phyloP scores from a whole-genome alignment of 2,329 filamentous ascomycete genomes.

The Cladosporium phlei region DNA sequence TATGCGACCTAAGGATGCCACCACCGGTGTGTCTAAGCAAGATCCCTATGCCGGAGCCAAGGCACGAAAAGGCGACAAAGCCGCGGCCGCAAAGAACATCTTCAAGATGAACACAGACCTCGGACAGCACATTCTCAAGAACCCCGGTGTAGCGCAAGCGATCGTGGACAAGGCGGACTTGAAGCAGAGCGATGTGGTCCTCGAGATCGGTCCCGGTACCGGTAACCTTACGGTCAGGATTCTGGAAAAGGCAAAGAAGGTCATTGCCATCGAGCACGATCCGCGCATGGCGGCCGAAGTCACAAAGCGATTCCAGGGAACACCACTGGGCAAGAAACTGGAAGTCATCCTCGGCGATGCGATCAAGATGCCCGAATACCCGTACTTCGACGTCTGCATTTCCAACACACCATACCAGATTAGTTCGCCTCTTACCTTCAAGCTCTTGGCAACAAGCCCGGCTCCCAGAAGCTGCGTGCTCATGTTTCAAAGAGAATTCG shows the following conservation, averaged over 20 bases:
- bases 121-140: conserved; percentile 89
- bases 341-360: conserved; percentile 89
- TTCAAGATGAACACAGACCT: conserved; percentile 97
- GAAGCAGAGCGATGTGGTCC: conserved; percentile 82
- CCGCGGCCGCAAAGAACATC: conserved; percentile 66
- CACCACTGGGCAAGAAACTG: conserved; percentile 73
- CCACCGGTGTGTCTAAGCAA: conserved; percentile 33
- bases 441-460: conserved; percentile 75
- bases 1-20: conserved; percentile 31
- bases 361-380: conserved; percentile 74
- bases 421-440: conserved; percentile 85
- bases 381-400: conserved; percentile 79
- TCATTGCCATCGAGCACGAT: conserved; percentile 86
- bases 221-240: conserved; percentile 88
- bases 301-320: conserved; percentile 88
- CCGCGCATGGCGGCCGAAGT: conserved; percentile 95
- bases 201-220: conserved; percentile 88
- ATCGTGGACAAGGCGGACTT: conserved; percentile 84
- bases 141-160: conserved; percentile 74
- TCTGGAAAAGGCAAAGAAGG: conserved; percentile 77
- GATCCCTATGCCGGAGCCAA: conserved; percentile 44
- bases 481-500: conserved; percentile 96
- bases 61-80: conserved; percentile 37
- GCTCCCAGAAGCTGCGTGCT: conserved; percentile 80
- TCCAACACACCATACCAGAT: conserved; percentile 75